phyloP scores from a whole-genome alignment of 345 rosid genomes.

The Eucalyptus dawsonii region DNA sequence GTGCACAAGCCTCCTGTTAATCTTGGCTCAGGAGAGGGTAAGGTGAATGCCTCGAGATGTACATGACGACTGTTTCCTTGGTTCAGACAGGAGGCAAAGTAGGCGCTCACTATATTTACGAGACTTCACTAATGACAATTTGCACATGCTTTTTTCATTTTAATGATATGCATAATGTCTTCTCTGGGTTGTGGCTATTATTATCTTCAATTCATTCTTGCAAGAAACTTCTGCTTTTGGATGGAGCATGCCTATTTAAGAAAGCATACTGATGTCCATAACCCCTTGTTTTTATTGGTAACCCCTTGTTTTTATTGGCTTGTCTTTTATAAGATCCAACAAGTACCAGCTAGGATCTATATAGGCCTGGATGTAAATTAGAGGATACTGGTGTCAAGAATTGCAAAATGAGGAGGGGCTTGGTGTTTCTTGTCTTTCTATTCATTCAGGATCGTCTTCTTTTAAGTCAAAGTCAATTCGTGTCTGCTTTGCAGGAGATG shows the following conservation, averaged over 20 bases:
- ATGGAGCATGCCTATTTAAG: not conserved
- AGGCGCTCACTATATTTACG: not conserved
- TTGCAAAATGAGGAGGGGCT: not conserved
- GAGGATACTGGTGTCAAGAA: not conserved
- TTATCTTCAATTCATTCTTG: not conserved
- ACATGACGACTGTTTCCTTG: not conserved
- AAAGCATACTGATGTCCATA: not conserved
- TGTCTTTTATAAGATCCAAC: not conserved
- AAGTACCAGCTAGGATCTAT: not conserved
- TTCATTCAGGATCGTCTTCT: not conserved
- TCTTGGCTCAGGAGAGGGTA: not conserved
- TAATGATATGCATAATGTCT: not conserved
- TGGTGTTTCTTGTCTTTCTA: not conserved
- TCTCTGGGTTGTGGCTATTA: not conserved
- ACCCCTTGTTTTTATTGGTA: not conserved
- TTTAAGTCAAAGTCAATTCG: not conserved
- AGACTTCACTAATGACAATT: not conserved
- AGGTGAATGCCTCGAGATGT: not conserved
- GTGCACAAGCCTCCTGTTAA: not conserved
- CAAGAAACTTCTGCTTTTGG: not conserved
- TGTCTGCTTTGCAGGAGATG: slow-evolving; percentile 56
- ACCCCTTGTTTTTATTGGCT: not conserved
- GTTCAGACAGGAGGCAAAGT: not conserved
- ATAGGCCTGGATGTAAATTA: not conserved
- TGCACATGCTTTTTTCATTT: not conserved